Evolutionary conservation across 192 early-diverging fungal genomes (phyloP).

Genomic region (Backusella psychrophila): DNA sequence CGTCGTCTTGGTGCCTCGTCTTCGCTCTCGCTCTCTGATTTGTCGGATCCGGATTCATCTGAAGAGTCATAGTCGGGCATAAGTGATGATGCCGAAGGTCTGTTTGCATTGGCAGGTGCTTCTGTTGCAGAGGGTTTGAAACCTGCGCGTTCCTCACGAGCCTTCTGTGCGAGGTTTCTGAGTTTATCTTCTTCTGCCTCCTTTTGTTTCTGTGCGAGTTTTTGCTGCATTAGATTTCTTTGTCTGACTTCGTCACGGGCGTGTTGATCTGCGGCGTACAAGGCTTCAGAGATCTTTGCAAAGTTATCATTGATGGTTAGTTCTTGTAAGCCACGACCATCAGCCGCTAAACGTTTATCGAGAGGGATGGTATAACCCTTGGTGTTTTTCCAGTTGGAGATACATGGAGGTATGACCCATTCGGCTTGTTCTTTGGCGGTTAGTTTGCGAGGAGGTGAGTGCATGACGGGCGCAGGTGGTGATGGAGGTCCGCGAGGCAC

Average conservation of each 20-base stretch:
- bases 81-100: conserved; percentile 34
- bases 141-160: conserved; percentile 79
- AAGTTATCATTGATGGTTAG: conserved; percentile 92
- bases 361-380: conserved; percentile 99
- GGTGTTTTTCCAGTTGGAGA: conserved; percentile 99
- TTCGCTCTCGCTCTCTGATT: conserved; percentile 26
- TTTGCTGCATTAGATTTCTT: conserved; percentile 87
- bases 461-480: conserved; percentile 96
- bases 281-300: conserved; percentile 92
- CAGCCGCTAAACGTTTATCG: conserved; percentile 97
- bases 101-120: conserved; percentile 18
- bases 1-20: conserved; percentile 48
- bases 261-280: conserved; percentile 89
- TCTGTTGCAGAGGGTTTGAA: conserved; percentile 29
- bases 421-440: conserved; percentile 94
- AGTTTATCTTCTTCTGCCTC: conserved; percentile 90
- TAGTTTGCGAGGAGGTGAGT: conserved; percentile 96
- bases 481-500: conserved; percentile 82
- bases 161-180: conserved; percentile 86
- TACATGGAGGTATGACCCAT: conserved; percentile 98
- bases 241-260: conserved; percentile 93
- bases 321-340: conserved; percentile 94
- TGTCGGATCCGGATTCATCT: conserved; percentile 26
- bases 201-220: conserved; percentile 92
- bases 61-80: conserved; percentile 36